Evolutionary conservation across 257 asterid genomes (phyloP), one percentile per base, ranked within the genome.

Genomic region (Perilla frutescens): DNA sequence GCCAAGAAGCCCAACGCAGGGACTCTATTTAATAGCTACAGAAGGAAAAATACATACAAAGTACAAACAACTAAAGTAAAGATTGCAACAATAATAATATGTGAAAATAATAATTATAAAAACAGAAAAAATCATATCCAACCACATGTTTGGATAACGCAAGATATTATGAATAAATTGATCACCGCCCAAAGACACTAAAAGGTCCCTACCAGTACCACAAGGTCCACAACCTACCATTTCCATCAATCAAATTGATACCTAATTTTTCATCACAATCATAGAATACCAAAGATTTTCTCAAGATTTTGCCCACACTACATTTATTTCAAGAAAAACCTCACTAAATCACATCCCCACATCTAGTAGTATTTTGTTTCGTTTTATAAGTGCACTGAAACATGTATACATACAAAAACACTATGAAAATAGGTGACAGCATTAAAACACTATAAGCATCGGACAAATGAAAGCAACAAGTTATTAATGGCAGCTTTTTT

Each of bases 241-340:
- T 58, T 71, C 68, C 32, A 40, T 74, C 66, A 81, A 36, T 31
- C 66, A 49, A 56, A 77, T 15, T 26, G 14, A 8, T 53, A 74
- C 84, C 85, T 70, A 80, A 77, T 80, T 55, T 81, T 69, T 37
- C 54, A 61, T 75, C 73, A 77, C 71, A 77, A 71, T 73, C 68
- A 77, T 56, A 41, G 37, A 73, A 7, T 20, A 62, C 75, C 54
- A 51, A 66, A 74, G 62, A 80, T 76, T 55, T 71, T 65, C 68
- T 47, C 61, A 58, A 66, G 68, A 61, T 49, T 49, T 59, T 67
- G 45, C 73, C 59, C 47, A 57, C 44, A 56, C 71, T 14, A 43
- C 50, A 39, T 55, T 29, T 29, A 47, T 43, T 72, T 26, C 59
- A 29, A 45, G 26, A 32, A 68, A 34, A 71, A 41, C 66, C 58